phyloP scores from a whole-genome alignment of 2,329 filamentous ascomycete species.

The Domatiomyces catenatus region DNA sequence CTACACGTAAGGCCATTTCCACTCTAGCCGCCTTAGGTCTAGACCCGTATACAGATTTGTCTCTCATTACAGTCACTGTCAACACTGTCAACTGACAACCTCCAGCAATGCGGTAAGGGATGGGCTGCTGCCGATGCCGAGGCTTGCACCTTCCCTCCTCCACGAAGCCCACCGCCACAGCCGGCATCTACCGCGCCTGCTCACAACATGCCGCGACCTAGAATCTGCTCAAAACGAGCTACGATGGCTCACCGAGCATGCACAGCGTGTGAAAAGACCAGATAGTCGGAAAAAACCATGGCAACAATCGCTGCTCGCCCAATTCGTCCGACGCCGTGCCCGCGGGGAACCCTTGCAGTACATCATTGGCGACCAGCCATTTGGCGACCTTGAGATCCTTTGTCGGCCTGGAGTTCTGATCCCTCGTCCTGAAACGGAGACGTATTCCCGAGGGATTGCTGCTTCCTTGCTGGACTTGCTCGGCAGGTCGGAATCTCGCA shows the following conservation, averaged over 20 bases:
- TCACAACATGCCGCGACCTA: slow-evolving; percentile 30
- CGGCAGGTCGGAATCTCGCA: background rate
- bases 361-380: slow-evolving; percentile 72
- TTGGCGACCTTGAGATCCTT: slow-evolving; percentile 64
- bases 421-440: slow-evolving; percentile 43
- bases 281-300: background rate
- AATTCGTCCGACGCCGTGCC: slow-evolving; percentile 30
- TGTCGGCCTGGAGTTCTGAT: slow-evolving; percentile 71
- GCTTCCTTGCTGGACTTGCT: slow-evolving; percentile 3
- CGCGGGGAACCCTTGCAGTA: slow-evolving; percentile 76
- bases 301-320: background rate
- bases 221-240: slow-evolving; percentile 31
- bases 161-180: slow-evolving; percentile 23
- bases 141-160: slow-evolving; percentile 25
- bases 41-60: too few species aligned
- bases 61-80: too few species aligned
- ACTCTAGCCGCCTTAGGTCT: too few species aligned
- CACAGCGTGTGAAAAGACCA: slow-evolving; percentile 3
- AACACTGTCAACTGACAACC: background rate
- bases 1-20: too few species aligned
- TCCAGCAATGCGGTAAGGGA: background rate
- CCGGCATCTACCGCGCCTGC: slow-evolving; percentile 26
- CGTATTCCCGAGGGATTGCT: slow-evolving; percentile 9
- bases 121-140: slow-evolving; percentile 27
- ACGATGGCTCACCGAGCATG: slow-evolving; percentile 31